Base-by-base conservation (phyloP, 768 basidiomycete genomes). In the Psilocybe subaeruginosa region DNA sequence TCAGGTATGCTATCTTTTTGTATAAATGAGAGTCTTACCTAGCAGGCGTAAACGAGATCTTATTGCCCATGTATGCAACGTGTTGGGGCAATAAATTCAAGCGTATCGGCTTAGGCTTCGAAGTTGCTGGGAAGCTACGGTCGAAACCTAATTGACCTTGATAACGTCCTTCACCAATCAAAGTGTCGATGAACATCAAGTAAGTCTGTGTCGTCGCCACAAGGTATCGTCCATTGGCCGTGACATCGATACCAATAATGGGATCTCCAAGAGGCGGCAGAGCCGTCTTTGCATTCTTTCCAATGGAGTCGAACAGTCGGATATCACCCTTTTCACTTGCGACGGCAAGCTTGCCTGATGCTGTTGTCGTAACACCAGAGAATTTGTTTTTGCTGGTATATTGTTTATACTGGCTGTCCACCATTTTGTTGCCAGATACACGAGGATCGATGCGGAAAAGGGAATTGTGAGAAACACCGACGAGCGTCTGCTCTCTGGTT, bases 201-300 rank as follows among this genome's bases (percentile, higher is more conserved):
- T 98, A 97, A 12, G 89, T 95, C 79, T 91, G 91, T 53, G 94
- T 97, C 46, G 97, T 99, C 11, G 96, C 97, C 31, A 99, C 91
- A 55, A 99, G 85, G 84, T 90, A 99, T 54, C 95, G 88, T 54
- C 97, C 97, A 71, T 93, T 88, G 27, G 94, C 92, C 7, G 95
- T 95, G 9, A 93, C 93, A 76, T 99, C 97, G 54, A 99, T 84
- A 37, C 97, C 97, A 54, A 93, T 74, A 68, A 99, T 98, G 48
- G 97, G 93, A 76, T 97, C 95, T 12, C 97, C 97, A 17, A 98
- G 81, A 47, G 95, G 92, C 35, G 96, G 95, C 37, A 99, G 78
- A 11, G 96, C 95, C 9, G 97, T 99, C 86, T 99, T 99, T 30
- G 97, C 97, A 70, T 94, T 99, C 84, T 99, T 99, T 47, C 97